These are phyloP conservation scores for Hamigera avellanea DNA, from an alignment of 495 filamentous ascomycete species.

Conservation along the genomic window DNA sequence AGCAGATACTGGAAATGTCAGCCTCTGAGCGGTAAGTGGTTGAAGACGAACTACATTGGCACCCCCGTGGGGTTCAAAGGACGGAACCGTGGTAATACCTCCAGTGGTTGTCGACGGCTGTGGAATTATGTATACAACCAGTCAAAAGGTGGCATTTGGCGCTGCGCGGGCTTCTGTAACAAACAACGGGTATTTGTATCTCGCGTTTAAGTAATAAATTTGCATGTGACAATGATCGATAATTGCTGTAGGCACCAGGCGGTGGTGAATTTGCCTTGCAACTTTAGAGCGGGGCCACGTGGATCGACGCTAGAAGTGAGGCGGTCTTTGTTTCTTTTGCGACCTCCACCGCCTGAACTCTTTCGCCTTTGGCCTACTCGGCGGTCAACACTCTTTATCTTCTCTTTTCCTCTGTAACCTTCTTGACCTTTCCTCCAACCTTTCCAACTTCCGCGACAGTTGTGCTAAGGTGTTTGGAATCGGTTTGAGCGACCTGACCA, in stretches of 20 bases:
- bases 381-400: slow-evolving; percentile 7
- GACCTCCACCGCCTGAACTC: background rate
- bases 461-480: background rate
- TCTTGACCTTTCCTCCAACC: slow-evolving; percentile 2
- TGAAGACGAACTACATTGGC: background rate
- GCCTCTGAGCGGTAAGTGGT: too few relatives aligned
- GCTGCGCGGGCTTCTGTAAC: too few relatives aligned
- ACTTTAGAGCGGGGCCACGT: slow-evolving; percentile 25
- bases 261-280: background rate
- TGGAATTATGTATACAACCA: too few relatives aligned
- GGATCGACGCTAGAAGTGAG: slow-evolving; percentile 28
- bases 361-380: slow-evolving; percentile 3
- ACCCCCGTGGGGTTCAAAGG: slow-evolving; percentile 13
- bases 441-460: background rate
- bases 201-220: too few relatives aligned
- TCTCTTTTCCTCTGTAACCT: slow-evolving; percentile 1
- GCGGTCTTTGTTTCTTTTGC: slow-evolving; percentile 8
- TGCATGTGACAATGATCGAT: too few relatives aligned
- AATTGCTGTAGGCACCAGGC: too few relatives aligned
- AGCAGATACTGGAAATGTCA: too few relatives aligned
- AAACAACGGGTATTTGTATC: too few relatives aligned
- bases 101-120: slow-evolving; percentile 12
- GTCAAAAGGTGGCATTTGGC: too few relatives aligned
- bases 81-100: slow-evolving; percentile 25
- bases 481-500: background rate